Base-by-base conservation (phyloP, 768 basidiomycete genomes). In the Sarcodon sp. region DNA sequence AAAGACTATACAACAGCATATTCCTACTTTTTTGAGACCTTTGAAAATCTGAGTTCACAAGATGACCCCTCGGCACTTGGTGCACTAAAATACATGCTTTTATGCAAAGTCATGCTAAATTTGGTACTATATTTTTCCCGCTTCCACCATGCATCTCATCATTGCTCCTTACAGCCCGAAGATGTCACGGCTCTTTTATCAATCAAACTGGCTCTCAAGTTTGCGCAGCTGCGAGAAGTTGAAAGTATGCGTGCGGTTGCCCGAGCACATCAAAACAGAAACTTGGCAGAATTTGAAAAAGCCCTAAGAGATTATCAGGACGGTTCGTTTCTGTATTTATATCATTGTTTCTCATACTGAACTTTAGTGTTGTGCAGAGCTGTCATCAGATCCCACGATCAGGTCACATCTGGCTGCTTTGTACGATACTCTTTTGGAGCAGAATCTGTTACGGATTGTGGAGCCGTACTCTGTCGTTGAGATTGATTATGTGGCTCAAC, bases 101-200 rank as follows among this genome's bases (percentile, higher is more conserved):
- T 97, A 41, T 99, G 96, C 66, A 98, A 99, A 63, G 83, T 99
- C 61, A 99, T 99, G 94, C 71, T 98, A 53, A 91, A 91, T 59
- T 63, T 94, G 60, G 93, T 94, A 51, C 53, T 82, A 71, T 27
- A n/a, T 13, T 27, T 27, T 27, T 27, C 21, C 21, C 21, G 21
- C 21, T 27, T 3, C 21, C 21, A 27, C 21, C 21, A 27, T 27
- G 21, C 21, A 27, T 43, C 9, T 10, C 4, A 33, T 12, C 33
- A 37, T 43, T 34, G n/a, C 18, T 13, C 12, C 8, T 12, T 38
- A 15, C 48, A 97, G 92, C 84, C 93, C 0, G 94, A 97, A 61
- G 96, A 99, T 58, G 89, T 98, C 2, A 84, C 83, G 1, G 76
- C 87, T 0, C 77, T 99, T 4, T 66, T 94, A 7, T 76, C 82